Evolutionary conservation across 139 green algal species (phyloP).

Genomic region (Desmodesmus armatus): DNA sequence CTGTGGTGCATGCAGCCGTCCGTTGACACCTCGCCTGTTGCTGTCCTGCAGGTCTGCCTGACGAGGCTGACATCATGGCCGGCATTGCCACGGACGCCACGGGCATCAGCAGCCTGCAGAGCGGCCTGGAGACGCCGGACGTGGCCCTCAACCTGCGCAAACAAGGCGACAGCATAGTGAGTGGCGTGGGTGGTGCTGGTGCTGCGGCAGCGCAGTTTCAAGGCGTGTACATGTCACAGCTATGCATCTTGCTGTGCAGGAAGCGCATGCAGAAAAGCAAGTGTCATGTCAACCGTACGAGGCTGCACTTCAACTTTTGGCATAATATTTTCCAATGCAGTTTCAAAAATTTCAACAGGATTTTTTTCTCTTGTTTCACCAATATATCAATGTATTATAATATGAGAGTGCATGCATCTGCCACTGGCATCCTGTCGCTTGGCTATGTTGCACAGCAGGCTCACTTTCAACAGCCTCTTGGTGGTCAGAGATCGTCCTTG

Average conservation of each 20-base stretch:
- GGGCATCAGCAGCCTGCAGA: conserved; percentile 81
- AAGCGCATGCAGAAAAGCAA: too few species aligned
- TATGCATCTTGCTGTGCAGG: too few species aligned
- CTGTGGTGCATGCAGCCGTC: not conserved
- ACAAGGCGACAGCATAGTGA: conserved; percentile 54
- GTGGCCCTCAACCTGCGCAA: conserved; percentile 94
- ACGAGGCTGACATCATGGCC: conserved; percentile 69
- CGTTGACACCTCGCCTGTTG: not conserved
- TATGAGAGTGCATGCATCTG: too few species aligned
- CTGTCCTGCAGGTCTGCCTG: not conserved
- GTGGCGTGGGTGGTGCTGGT: not conserved
- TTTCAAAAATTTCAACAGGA: conserved; percentile 10
- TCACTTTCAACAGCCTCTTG: too few species aligned
- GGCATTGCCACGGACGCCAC: conserved; percentile 62
- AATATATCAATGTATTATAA: conserved; percentile 35
- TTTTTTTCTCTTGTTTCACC: conserved; percentile 15
- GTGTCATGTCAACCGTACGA: too few species aligned
- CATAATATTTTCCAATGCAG: conserved; percentile 2
- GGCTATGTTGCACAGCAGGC: not conserved
- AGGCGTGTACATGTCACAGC: not conserved
- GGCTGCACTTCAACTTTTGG: conserved; percentile 25
- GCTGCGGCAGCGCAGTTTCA: not conserved
- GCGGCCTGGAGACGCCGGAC: conserved; percentile 87
- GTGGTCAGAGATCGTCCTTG: too few species aligned
- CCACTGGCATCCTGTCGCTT: not conserved